Evolutionary conservation across 148 eudicot species (phyloP), one percentile per base, ranked within the genome.

Genomic region (Linanthus parryae): DNA sequence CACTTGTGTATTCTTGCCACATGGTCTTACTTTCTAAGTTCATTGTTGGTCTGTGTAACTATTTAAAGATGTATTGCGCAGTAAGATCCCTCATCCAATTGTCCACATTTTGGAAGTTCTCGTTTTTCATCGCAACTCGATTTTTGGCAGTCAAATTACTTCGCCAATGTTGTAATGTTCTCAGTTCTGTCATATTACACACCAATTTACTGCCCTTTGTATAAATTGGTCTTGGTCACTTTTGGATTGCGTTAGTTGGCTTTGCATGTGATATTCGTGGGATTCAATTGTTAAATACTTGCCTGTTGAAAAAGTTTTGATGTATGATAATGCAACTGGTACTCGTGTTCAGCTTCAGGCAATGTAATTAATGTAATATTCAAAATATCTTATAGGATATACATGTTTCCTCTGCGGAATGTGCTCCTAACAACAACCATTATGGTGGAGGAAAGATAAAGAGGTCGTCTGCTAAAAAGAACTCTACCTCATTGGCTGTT

Each of bases 361-460:
- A 33, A 13, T 35, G 27, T 55, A 15, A 18, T 44, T 37, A 18
- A 1, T 50, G 10, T n/a, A 33, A 19, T 38, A 23, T 15, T 18
- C 12, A 19, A 34, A n/a, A 44, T 16, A 31, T 44, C 38, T 58
- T 71, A 33, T 81, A 88, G 96, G 91, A 87, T 60, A 69, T 72
- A 4, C 24, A 49, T 51, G 23, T 61, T 11, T 36, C 72, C 16
- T 48, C 42, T 39, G 61, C 54, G 31, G 73, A 62, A 36, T 59
- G 67, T 66, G 81, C 63, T 71, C 79, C 94, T 20, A 65, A 60
- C 44, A 58, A 66, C 52, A 68, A 63, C 68, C 80, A 63, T 23
- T 56, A 64, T 61, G 82, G 78, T 49, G n/a, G n/a, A n/a, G n/a
- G n/a, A n/a, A 90, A 86, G 57, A 77, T 92, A 45, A 92, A 92